A percentile compares a stretch with the other conserved stretches of the same genome.
Evolutionary conservation across 768 basidiomycete genomes (phyloP).

Genomic region (Leccinum fibrillosum): DNA sequence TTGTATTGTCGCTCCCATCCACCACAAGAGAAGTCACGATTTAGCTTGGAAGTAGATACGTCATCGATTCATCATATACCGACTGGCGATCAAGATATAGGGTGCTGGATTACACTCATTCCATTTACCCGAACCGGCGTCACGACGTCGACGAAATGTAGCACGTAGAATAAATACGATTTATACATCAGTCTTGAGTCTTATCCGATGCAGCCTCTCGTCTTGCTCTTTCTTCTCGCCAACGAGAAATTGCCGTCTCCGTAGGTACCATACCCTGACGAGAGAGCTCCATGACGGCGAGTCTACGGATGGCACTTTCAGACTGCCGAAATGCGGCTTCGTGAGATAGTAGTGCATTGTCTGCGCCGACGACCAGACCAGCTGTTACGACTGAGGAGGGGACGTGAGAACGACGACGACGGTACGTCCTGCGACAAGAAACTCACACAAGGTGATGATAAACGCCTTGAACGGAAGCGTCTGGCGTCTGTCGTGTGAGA

Average conservation of each 20-base stretch:
- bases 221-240: conserved; percentile 52
- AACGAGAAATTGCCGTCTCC: conserved; percentile 79
- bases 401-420: neutral
- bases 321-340: conserved; percentile 62
- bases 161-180: conserved; percentile 6
- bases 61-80: conserved; percentile 1
- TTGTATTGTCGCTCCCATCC: conserved; percentile 14
- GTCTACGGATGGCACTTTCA: conserved; percentile 66
- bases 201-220: conserved; percentile 5
- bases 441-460: conserved; percentile 67
- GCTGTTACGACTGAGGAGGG: conserved; percentile 49
- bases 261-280: conserved; percentile 74
- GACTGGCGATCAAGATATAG: neutral
- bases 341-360: conserved; percentile 68
- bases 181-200: conserved; percentile 6
- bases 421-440: neutral
- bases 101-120: conserved; percentile 20
- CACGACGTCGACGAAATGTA: conserved; percentile 9
- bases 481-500: conserved; percentile 52
- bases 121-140: neutral
- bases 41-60: conserved; percentile 11
- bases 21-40: conserved; percentile 9
- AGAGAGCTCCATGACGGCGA: conserved; percentile 74
- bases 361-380: conserved; percentile 74
- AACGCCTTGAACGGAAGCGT: conserved; percentile 81